Base-by-base conservation (phyloP, 78 protist species). In the Chrysochromulina parva region DNA sequence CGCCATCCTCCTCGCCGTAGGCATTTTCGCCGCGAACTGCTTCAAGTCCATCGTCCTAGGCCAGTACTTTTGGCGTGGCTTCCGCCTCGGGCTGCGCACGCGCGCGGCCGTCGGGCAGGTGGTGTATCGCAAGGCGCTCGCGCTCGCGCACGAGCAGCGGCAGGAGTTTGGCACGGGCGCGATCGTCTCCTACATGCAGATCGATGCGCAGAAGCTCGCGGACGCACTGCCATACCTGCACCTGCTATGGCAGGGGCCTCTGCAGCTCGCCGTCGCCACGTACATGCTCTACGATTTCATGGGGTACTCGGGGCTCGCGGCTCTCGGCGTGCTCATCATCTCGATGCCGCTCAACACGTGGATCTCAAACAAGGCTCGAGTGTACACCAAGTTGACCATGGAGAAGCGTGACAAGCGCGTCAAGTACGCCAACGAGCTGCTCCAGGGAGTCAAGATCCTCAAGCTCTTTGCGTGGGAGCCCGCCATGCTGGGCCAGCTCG, bases 401-500 rank as follows among this genome's bases (percentile, higher is more conserved):
- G 86, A 58, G 19, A 10, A 1, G 86, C 57, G 86, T 48, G 92
- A 92, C 84, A 13, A 3, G 74, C 90, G 94, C 58, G 84, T 92
- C 28, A 66, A 67, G 24, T 20, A 73, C 65, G 90, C 92, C 58
- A 81, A 88, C 69, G 95, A 95, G 89, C 80, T 97, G 26, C 73
- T 95, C 65, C 57, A 38, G 60, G 94, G 91, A 22, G 86, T 95
- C 48, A 86, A 91, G 7, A 82, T 88, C 26, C 22, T 93, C 89
- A 95, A 95, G 94, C 67, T 87, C 57, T 88, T 74, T 47, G 89
- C 88, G 58, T 92, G 93, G 94, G 95, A 93, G 47, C 47, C 10
- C 13, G 26, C 74, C 13, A 1, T 69, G 57, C 50, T 17, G 22
- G 48, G 3, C 17, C 26, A 28, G 60, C 17, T 88, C 22, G 57